These are phyloP conservation scores for Tritrichomonas musculus DNA, from an alignment of 208 protist species.

Conservation along the genomic window DNA sequence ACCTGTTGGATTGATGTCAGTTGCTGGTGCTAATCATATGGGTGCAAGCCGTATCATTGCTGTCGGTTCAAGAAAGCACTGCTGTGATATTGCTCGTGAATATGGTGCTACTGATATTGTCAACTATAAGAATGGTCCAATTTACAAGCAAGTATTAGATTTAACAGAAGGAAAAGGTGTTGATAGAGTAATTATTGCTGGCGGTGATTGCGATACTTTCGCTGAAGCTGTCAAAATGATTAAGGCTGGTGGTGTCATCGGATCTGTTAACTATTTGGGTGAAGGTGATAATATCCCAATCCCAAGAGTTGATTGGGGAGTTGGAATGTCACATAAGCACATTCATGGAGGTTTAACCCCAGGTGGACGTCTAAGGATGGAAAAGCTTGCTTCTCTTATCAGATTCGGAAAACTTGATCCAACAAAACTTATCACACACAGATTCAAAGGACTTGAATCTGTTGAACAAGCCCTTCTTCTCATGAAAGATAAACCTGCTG, in stretches of 20 bases:
- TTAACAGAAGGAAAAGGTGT: conserved; percentile 6
- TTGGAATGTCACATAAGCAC: conserved; percentile 2
- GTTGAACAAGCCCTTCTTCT: not conserved
- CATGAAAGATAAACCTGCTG: conserved; percentile 21
- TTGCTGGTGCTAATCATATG: not conserved
- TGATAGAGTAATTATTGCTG: conserved; percentile 1
- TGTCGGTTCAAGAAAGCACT: not conserved
- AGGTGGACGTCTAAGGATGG: not conserved
- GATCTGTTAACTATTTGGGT: not conserved
- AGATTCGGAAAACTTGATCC: not conserved
- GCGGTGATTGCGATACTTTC: not conserved
- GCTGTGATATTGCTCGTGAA: not conserved
- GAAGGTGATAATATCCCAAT: not conserved
- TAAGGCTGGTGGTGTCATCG: not conserved
- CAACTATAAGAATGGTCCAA: not conserved
- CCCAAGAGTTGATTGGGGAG: conserved; percentile 23
- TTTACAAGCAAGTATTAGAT: not conserved
- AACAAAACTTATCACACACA: conserved; percentile 19
- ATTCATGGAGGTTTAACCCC: conserved; percentile 26
- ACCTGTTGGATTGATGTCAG: conserved; percentile 5
- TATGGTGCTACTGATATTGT: conserved; percentile 29
- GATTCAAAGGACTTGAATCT: not conserved
- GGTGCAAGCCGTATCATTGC: not conserved
- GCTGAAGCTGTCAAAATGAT: conserved; percentile 20
- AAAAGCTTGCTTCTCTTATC: not conserved